Base-by-base conservation (phyloP, 495 filamentous ascomycete species). In the Daldinia loculata region DNA sequence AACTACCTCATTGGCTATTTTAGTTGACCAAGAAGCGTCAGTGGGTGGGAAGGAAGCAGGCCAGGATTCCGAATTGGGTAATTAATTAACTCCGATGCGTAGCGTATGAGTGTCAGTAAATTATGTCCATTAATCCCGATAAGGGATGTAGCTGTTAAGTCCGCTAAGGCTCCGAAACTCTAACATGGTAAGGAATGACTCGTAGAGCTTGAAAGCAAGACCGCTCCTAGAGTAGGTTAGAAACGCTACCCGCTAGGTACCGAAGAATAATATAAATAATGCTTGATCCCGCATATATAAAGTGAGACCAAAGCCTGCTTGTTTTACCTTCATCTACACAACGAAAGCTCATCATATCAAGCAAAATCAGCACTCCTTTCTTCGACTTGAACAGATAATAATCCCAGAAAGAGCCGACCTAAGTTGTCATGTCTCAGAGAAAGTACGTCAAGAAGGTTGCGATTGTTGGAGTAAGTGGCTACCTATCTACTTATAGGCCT, bases 391-490 rank as follows among this genome's bases (percentile, higher is more conserved):
- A n/a, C 38, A 41, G 0, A 41, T 6, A 6, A 41, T 5, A 15
- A 41, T 41, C 15, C 6, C n/a, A 17, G 9, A 3, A 48, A 19
- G 3, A 4, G 0, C 5, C 8, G 12, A 5, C 9, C 4, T 24
- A 22, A 48, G 3, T 24, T 3, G 2, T 24, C n/a, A 77, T 77
- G 75, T 59, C 75, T 14, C 17, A 60, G 32, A 63, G 24, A 48
- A 86, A 85, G 70, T 69, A 69, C 65, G 74, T 87, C 58, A 78
- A 82, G 66, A 83, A 81, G 12, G 75, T 86, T 2, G 84, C 82
- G 52, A 78, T 87, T 24, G 81, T 86, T 9, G 85, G 84, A 1
- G 81, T 84, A 79, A 76, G 80, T 76, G 2, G 17, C 26, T 39
- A 6, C 3, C 17, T 41, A 1, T 7, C 29, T 11, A n/a, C 32